Evolutionary conservation across 768 basidiomycete species (phyloP).

Genomic region (Ephemerocybe angulata): DNA sequence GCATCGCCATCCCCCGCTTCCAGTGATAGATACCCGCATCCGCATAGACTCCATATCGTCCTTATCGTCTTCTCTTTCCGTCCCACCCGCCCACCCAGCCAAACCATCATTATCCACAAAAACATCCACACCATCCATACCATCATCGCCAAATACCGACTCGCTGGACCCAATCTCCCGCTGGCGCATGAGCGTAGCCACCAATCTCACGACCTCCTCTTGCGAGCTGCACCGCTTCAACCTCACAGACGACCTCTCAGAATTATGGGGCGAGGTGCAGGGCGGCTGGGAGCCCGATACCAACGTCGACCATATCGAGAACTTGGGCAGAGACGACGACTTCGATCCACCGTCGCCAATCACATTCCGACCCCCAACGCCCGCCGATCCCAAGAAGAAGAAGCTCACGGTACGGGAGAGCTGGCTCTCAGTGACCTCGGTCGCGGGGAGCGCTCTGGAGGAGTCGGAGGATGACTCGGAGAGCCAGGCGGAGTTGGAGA

Average conservation of each 20-base stretch:
- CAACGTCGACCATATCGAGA: background rate
- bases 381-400: background rate
- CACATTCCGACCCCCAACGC: conserved; percentile 1
- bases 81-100: background rate
- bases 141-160: background rate
- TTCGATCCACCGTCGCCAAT: background rate
- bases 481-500: background rate
- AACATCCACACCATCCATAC: background rate
- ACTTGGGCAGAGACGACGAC: background rate
- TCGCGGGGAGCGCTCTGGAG: background rate
- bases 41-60: background rate
- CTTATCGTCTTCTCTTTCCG: background rate
- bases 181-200: background rate
- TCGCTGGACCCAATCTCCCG: background rate
- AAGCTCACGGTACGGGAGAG: no score
- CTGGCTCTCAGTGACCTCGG: no score
- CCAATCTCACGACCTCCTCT: background rate
- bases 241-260: background rate
- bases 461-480: background rate
- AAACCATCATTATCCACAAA: no score
- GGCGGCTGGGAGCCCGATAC: background rate
- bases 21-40: background rate
- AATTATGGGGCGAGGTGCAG: background rate
- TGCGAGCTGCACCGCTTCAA: conserved; percentile 2
- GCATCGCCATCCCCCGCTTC: background rate